Base-by-base conservation (phyloP, 2,329 filamentous ascomycete species). In the Fusarium sp. region DNA sequence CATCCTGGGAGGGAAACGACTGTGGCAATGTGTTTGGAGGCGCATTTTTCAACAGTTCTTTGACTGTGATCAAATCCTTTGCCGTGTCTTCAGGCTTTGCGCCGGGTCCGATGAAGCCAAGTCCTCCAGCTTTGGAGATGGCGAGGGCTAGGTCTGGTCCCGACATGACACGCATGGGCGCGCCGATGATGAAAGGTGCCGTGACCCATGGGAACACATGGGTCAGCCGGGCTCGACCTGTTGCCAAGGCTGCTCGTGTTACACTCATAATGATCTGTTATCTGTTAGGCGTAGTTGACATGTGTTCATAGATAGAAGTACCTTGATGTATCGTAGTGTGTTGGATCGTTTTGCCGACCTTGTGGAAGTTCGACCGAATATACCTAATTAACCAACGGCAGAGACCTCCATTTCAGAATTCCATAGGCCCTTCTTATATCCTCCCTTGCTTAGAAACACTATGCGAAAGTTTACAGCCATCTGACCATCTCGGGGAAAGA, bases 111-210 rank as follows among this genome's bases (percentile, higher is more conserved):
- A 87, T 82, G 73, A 87, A 87, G 13, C 86, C 89, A 2, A 94
- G 86, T 0, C 93, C 93, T 20, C 93, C 93, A 8, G 93, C 92
- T 73, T 92, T 92, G 64, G 92, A 90, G 16, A 93, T 87, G 50
- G 90, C 87, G 35, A 90, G 83, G 4, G 91, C 90, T 4, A 94
- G 86, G 1, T 82, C 74, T 78, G 86, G 70, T 79, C 87, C 77
- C 80, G 86, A 75, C 87, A 94, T 89, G 38, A 90, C 85, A 54
- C 91, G 88, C 93, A 95, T 94, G 0, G 93, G 93, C 2, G 91
- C 92, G 40, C 86, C 85, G 54, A 87, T 84, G 34, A 94, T 85
- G 22, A 93, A 76, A 0, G 81, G 79, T 4, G 77, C 40, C n/a
- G 91, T 77, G 10, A 72, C 59, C 80, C 80, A 82, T 47, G 79